Evolutionary conservation across 306 rosid genomes (phyloP), one percentile per base, ranked within the genome.

Genomic region (Acmispon strigosus): DNA sequence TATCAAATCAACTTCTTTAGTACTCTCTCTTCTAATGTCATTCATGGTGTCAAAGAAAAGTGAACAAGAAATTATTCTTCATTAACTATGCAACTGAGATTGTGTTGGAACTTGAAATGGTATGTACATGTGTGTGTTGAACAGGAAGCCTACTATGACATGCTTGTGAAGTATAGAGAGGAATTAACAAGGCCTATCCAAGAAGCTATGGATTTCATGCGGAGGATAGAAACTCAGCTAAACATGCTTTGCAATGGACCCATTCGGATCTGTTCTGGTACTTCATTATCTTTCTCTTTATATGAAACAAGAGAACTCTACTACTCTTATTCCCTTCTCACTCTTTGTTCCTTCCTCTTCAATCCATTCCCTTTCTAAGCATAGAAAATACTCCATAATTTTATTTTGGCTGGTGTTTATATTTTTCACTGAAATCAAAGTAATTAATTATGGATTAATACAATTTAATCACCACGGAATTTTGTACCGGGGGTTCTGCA

Each of bases 171-270:
- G 80, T 94, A 91, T 71, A 85, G 92, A 17, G 99, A 89, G 63
- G 96, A 91, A 76, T 83, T 94, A 44, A 78, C 92, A 19, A 91
- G 96, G 92, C 99, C 99, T 20, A 79, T 94, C 47, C 92, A 87
- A 85, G 99, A 91, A 59, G 99, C 99, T 0, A 91, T 89, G 99
- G 97, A 94, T 73, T 94, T 94, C 95, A 87, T 94, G 95, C 49
- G 86, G 17, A 80, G 90, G 60, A 84, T 89, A 9, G 96, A 94
- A 84, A 76, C 91, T 78, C 96, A 94, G 79, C 90, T 94, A 16
- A 89, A 85, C 62, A 63, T 85, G 82, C 92, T 94, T 17, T 76
- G 86, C 81, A 84, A 84, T 66, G 86, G 88, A 54, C 86, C 94
- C 37, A 64, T 90, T 0, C 82, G 95, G 81, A 82, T 90, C 78